Base-by-base conservation (phyloP, 2,329 filamentous ascomycete species). In the Colletotrichum aenigma region DNA sequence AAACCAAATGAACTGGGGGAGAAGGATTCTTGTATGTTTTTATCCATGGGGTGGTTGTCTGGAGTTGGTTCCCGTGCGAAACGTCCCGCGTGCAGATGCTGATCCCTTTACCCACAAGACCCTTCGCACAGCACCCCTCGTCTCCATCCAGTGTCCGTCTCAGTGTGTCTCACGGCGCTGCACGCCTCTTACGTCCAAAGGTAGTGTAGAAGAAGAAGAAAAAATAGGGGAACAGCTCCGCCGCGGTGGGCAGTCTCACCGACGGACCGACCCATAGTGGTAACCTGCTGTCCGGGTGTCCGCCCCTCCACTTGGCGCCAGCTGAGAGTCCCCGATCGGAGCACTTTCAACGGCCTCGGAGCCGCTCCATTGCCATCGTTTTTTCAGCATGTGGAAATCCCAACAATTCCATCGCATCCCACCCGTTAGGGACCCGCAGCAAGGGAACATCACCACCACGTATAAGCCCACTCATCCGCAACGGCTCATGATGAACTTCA, bases 131-230 rank as follows among this genome's bases (percentile, higher is more conserved):
- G 56, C 16, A n/a, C 15, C 56, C 15, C 56, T n/a, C 6, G 26
- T 66, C 67, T 70, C 67, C 67, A 70, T 70, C 36, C 56, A 70
- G 67, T 72, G 64, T 28, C 70, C 64, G 70, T 64, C 70, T 71
- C 69, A 72, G 69, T 64, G 69, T 64, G 61, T 67, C 36, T 60
- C 66, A 62, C 56, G 56, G 67, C 24, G 26, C 21, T 13, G 15
- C 52, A 26, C 15, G 38, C 28, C 34, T 52, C 12, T 21, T n/a
- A 1, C 43, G 16, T 24, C 43, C n/a, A 52, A 52, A 24, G n/a
- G 21, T 7, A 2, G 10, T 16, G 13, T 0, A 7, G 13, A 13
- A 52, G 13, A 30, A 61, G 18, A 61, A 32, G 26, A 21, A n/a
- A 32, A 61, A 61, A 64, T 18, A 16, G 61, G 24, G 61, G 61